A percentile compares a stretch with the other conserved stretches of the same genome.
phyloP scores from a whole-genome alignment of 257 asterid species.

The Gentiana straminea region DNA sequence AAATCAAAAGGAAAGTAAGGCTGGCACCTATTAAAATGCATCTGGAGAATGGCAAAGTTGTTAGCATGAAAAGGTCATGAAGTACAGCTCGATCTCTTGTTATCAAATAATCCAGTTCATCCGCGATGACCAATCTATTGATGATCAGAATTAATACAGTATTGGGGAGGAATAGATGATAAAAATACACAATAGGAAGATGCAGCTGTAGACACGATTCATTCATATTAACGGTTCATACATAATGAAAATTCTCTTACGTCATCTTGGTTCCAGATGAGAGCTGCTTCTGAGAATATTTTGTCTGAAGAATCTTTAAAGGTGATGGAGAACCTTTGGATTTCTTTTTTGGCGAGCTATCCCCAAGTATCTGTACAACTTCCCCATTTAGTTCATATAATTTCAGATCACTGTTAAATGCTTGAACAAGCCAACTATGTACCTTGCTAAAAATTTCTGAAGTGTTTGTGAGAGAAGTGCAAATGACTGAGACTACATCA shows the following conservation, averaged over 20 bases:
- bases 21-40: slow-evolving; percentile 75
- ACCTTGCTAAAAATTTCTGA: slow-evolving; percentile 89
- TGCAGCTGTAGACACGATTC: not conserved
- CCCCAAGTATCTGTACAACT: slow-evolving; percentile 48
- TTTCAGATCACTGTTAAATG: not conserved
- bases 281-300: slow-evolving; percentile 49
- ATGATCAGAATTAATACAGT: not conserved
- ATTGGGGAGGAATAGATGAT: too few species aligned
- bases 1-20: not conserved
- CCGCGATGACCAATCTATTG: slow-evolving; percentile 71
- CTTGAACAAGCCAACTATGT: not conserved
- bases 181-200: too few species aligned
- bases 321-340: slow-evolving; percentile 26
- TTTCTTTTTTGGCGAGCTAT: slow-evolving; percentile 29
- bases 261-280: slow-evolving; percentile 43
- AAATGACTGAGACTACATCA: slow-evolving; percentile 57
- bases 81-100: slow-evolving; percentile 78
- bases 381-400: slow-evolving; percentile 6
- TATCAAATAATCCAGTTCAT: slow-evolving; percentile 92
- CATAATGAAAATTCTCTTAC: slow-evolving; percentile 28
- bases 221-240: not conserved
- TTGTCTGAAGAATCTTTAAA: slow-evolving; percentile 49
- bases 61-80: slow-evolving; percentile 90
- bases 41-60: slow-evolving; percentile 78
- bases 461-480: slow-evolving; percentile 68